A percentile compares a stretch with the other conserved stretches of the same genome.
Evolutionary conservation across 495 filamentous ascomycete genomes (phyloP).

Genomic region (Penicillium cosmopolitanum): DNA sequence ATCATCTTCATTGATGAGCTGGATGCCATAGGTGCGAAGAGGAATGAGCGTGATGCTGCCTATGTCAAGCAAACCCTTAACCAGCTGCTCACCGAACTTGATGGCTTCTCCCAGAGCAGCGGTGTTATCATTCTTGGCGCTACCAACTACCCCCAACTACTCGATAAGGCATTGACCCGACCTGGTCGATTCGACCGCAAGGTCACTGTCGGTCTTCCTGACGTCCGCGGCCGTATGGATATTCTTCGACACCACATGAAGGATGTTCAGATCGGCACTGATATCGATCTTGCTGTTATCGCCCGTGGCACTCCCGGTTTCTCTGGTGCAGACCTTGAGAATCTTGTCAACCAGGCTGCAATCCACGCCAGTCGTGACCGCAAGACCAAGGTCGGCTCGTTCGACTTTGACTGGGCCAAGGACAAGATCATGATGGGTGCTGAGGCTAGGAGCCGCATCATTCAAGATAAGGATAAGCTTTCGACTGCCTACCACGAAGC

Average conservation of each 20-base stretch:
- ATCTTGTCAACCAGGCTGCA: constrained; percentile 94
- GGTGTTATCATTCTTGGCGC: constrained; percentile 94
- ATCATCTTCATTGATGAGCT: constrained; percentile 99
- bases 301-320: constrained; percentile 88
- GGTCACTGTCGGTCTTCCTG: constrained; percentile 83
- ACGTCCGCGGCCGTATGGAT: constrained; percentile 90
- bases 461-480: constrained; percentile 81
- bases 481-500: constrained; percentile 98
- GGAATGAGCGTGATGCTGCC: constrained; percentile 91
- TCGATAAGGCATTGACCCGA: constrained; percentile 93
- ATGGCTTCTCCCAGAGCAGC: constrained; percentile 92
- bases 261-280: constrained; percentile 73
- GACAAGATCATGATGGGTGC: constrained; percentile 98
- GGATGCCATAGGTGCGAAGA: constrained; percentile 92
- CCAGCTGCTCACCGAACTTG: constrained; percentile 95
- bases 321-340: constrained; percentile 93
- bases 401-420: constrained; percentile 95
- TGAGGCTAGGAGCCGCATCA: constrained; percentile 83
- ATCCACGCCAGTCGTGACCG: constrained; percentile 86
- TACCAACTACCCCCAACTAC: constrained; percentile 91
- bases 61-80: constrained; percentile 98
- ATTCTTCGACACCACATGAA: constrained; percentile 93
- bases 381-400: constrained; percentile 68
- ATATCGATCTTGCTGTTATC: constrained; percentile 81
- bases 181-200: constrained; percentile 96